These are phyloP conservation scores for Penicillium sp. DNA, from an alignment of 2,329 filamentous ascomycete species.

Conservation along the genomic window DNA sequence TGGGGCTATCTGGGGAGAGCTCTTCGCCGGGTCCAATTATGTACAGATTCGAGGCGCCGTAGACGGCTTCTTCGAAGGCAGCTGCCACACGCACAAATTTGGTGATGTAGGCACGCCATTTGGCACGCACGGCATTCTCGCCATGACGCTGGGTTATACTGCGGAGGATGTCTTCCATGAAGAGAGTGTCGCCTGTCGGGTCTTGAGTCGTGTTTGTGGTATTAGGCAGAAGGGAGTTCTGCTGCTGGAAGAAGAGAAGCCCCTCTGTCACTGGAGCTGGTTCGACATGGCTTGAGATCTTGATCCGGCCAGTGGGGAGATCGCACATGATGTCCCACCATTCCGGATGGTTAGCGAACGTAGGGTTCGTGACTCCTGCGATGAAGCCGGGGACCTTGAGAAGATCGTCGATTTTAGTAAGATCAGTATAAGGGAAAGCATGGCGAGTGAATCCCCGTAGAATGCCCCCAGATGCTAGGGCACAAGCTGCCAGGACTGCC, in stretches of 20 bases:
- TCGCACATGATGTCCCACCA: constrained; percentile 99
- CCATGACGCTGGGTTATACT: constrained; percentile 85
- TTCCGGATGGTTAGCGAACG: constrained; percentile 89
- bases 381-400: constrained; percentile 97
- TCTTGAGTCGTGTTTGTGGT: constrained; percentile 51
- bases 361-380: constrained; percentile 94
- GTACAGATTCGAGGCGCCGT: constrained; percentile 85
- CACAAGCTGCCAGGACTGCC: constrained; percentile 95
- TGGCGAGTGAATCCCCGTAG: constrained; percentile 91
- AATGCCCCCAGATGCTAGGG: constrained; percentile 88
- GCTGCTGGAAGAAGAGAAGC: constrained; percentile 81
- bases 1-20: constrained; percentile 54
- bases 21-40: constrained; percentile 72
- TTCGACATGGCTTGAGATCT: constrained; percentile 89
- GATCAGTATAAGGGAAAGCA: constrained; percentile 95
- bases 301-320: constrained; percentile 85
- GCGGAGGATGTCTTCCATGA: constrained; percentile 82
- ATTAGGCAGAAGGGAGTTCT: constrained; percentile 40
- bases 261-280: constrained; percentile 79
- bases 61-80: constrained; percentile 93
- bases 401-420: constrained; percentile 96
- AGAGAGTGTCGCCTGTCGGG: constrained; percentile 80
- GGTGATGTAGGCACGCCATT: constrained; percentile 92
- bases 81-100: constrained; percentile 92
- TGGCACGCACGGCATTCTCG: constrained; percentile 84